Base-by-base conservation (phyloP, 2,329 filamentous ascomycete species). In the Phialophora macrospora region DNA sequence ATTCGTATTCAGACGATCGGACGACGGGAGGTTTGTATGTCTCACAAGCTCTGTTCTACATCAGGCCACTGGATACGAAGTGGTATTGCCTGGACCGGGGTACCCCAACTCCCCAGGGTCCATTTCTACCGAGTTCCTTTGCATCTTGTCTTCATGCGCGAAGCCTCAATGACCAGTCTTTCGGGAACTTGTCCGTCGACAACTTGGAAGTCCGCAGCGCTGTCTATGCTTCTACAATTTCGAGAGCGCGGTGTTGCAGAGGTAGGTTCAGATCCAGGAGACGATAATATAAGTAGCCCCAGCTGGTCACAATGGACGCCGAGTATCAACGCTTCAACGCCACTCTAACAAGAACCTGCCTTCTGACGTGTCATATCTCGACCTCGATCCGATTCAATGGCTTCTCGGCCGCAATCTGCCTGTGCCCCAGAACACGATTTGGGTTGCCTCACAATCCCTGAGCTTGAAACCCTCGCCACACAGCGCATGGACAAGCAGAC, bases 381-480 rank as follows among this genome's bases (percentile, higher is more conserved):
- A 48, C 44, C 17, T 48, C 44, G 14, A 48, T 20, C 44, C 44
- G 44, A 48, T 48, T n/a, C 3, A 48, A 20, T 48, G 44, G 44
- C 44, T 48, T 48, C 44, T 22, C 44, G 44, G 14, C 14, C 44
- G 44, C 14, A 48, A 48, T 20, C 14, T 48, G 44, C 44, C 14
- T 11, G 17, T 48, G 44, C 44, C 44, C 44, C 17, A 48, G 44
- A 48, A 17, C 73, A 72, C 59, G 79, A 80, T 70, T 71, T 79
- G 41, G 75, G 79, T 63, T 80, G 78, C 73, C 76, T 80, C 51
- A 78, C 77, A n/a, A 79, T 80, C 62, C 62, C 70, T 24, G 79
- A 80, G 66, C 75, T 80, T 44, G 76, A 79, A 66, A 56, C 68
- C 32, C 75, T 76, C 66, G 77, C 79, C 20, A 72, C 74, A 11